Conservation (phyloP, 1,284 basidiomycete species). For the Cutaneotrichosporon spelunceum region DNA sequence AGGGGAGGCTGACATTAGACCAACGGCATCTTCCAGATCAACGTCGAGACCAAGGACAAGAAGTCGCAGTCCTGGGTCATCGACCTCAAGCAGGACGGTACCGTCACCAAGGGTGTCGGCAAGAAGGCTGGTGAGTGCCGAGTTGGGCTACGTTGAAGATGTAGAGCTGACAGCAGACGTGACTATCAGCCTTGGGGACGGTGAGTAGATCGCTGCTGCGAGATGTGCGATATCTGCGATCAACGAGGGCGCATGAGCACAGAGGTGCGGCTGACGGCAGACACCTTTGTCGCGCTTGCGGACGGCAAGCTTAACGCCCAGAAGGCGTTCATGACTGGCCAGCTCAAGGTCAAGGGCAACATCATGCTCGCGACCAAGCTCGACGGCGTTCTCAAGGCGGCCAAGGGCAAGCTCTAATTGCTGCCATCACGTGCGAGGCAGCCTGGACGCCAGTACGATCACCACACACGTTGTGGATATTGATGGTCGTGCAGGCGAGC, state of each 20-base stretch:
- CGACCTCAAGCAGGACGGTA: conserved; percentile 86
- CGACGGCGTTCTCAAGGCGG: conserved; percentile 66
- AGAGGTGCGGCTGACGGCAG: conserved; percentile 11
- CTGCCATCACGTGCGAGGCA: neutral
- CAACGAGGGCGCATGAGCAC: neutral
- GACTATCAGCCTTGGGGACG: conserved; percentile 47
- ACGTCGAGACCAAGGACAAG: conserved; percentile 72
- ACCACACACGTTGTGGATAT: too few species aligned
- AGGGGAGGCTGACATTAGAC: conserved; percentile 58
- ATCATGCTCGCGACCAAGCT: conserved; percentile 66
- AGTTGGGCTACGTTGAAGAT: neutral
- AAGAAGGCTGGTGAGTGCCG: conserved; percentile 53
- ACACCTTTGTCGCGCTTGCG: conserved; percentile 47
- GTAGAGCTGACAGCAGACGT: conserved; percentile 44
- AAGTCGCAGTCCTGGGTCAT: conserved; percentile 78
- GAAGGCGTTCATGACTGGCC: conserved; percentile 91
- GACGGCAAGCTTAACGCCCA: conserved; percentile 65
- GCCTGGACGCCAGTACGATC: too few species aligned
- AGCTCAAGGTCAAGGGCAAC: conserved; percentile 57
- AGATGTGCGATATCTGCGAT: neutral
- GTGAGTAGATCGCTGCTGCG: conserved; percentile 27
- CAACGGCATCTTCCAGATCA: conserved; percentile 86
- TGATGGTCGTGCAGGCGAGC: neutral
- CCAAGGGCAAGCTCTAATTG: conserved; percentile 42
- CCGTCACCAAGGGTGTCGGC: conserved; percentile 73